phyloP scores from a whole-genome alignment of 331 rosid genomes.

The Rosa hybrid region DNA sequence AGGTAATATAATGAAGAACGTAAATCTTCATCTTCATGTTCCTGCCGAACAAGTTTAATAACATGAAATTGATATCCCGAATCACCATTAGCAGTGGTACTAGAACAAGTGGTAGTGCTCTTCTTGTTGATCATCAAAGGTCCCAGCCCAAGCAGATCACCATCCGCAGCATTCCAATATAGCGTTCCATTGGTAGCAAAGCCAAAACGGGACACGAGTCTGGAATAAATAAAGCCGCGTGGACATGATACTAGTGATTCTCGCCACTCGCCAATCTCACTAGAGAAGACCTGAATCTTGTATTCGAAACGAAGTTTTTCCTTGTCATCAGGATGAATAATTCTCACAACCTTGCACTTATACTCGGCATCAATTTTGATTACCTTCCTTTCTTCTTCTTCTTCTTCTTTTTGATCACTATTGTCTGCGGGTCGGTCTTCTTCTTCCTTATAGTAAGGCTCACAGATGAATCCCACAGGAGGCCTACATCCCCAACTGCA shows the following conservation, averaged over 20 bases:
- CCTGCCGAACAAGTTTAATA: not conserved
- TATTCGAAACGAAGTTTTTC: not conserved
- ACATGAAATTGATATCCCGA: not conserved
- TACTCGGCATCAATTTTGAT: not conserved
- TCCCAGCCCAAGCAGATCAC: not conserved
- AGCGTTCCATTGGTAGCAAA: not conserved
- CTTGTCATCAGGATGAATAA: not conserved
- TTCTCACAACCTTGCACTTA: not conserved
- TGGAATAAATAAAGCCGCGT: not conserved
- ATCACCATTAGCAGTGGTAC: not conserved
- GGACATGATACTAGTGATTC: not conserved
- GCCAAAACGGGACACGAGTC: not conserved
- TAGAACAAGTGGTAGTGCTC: not conserved
- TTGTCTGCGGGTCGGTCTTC: too few species aligned
- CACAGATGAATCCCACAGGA: slow-evolving; percentile 4
- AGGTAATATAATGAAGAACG: not conserved
- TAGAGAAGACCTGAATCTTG: not conserved
- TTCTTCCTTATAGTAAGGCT: not conserved
- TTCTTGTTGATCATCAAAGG: not conserved
- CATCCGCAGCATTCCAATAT: not conserved
- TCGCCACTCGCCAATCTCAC: not conserved
- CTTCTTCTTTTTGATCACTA: too few species aligned
- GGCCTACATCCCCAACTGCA: not conserved
- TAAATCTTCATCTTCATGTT: too few species aligned
- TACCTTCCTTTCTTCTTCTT: not conserved